Evolutionary conservation across 108 stramenopile genomes (phyloP), one percentile per base, ranked within the genome.

Genomic region (Cyclotella baltica): DNA sequence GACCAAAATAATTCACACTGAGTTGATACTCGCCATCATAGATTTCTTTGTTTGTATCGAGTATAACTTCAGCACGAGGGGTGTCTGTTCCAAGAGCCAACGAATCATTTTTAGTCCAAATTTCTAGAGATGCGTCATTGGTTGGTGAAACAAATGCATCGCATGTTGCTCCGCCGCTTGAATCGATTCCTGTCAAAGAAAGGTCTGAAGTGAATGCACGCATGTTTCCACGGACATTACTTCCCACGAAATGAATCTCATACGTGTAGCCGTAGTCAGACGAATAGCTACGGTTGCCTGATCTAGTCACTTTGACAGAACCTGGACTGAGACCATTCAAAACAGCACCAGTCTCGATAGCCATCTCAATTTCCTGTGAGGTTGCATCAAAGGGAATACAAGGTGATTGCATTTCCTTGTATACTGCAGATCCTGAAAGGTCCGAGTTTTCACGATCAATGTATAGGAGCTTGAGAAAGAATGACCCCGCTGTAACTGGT

Each of bases 221-320:
- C 63, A 91, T 66, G 70, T 91, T 78, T 35, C 89, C 91, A 40
- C 79, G 72, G 19, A 89, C 73, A 37, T 62, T 63, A 40, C 72
- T 30, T 27, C 90, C 92, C 8, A 64, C 63, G 47, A 92, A 93
- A 30, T 70, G 55, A 46, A 93, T 83, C 22, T 59, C 62, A 78
- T 92, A 91, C 22, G 63, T 61, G 74, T 90, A 93, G 22, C 90
- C 89, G 63, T 78, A 86, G 19, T 74, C 69, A 8, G 87, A 87
- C 28, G 76, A 75, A 40, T 64, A 83, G 52, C 72, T 85, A 20
- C 77, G 82, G 55, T 79, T 76, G 29, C 89, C 87, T 53, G 66
- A 77, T 20, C 87, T 68, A 46, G 46, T 53, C n/a, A 90, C 87
- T 27, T 52, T 38, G 30, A 88, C 82, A 25, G 83, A 77, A 51